Base-by-base conservation (phyloP, 495 filamentous ascomycete genomes). In the Penicillium roqueforti region DNA sequence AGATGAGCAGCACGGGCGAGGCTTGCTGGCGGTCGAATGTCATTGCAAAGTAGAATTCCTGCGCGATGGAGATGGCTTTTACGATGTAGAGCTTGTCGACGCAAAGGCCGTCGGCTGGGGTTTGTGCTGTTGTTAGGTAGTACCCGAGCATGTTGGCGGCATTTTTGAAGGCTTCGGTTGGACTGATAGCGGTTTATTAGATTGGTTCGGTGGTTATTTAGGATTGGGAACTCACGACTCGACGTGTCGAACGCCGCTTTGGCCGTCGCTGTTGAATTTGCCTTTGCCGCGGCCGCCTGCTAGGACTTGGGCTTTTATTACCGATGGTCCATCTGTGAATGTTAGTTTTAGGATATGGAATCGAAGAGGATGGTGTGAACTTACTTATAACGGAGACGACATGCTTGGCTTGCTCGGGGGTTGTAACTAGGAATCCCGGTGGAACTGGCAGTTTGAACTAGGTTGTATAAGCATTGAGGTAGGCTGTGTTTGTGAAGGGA, bases 1-100 rank as follows among this genome's bases (percentile, higher is more conserved):
- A 73, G 5, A 73, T 59, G 0, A 72, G 57, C 1, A 74, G 51
- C 0, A 65, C 57, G 0, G 69, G 71, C 18, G 55, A 60, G 36
- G 40, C 50, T 4, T 56, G 57, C 3, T 63, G 59, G 20, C 71
- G 66, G 23, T 74, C 70, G 29, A 74, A 63, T 1, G 67, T 70
- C 3, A 74, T 37, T 1, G 70, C 60, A 4, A 73, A 16, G 41
- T 74, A 71, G 45, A 58, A 72, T 39, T 73, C 66, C 6, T 71
- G 55, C 1, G 55, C 51, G 1, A 67, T 40, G 11, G 63, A 54
- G 0, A 71, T 57, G 1, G 63, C 51, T 58, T 70, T 60, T 52
- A 64, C 67, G 26, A 74, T 64, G 52, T 71, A 69, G 5, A 74
- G 47, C 26, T 71, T 68, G 0, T 68, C 59, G 19, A 72, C 68